Evolutionary conservation across 176 grass and related monocot genomes (phyloP).

Genomic region (Guadua angustifolia): DNA sequence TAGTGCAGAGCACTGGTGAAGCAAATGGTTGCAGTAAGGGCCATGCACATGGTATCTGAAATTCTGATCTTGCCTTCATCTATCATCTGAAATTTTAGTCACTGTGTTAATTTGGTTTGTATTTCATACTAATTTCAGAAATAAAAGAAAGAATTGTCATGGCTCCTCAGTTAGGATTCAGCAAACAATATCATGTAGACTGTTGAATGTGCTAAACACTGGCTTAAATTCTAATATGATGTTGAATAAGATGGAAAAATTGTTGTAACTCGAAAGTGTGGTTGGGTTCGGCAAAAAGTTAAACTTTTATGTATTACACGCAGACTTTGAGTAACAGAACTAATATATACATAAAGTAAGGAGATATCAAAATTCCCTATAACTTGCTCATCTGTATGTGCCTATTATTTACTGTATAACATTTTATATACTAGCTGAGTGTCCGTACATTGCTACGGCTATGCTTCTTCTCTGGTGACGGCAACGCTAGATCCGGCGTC

Average conservation of each 20-base stretch:
- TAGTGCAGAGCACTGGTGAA: conserved; percentile 22
- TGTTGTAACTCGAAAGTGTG: background rate
- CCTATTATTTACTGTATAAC: background rate
- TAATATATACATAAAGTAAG: background rate
- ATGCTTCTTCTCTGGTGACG: too few species aligned
- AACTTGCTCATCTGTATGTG: background rate
- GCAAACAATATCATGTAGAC: background rate
- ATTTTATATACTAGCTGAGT: too few species aligned
- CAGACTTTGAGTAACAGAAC: background rate
- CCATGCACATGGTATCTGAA: background rate
- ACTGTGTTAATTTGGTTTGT: background rate
- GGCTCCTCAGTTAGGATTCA: background rate
- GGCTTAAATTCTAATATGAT: background rate
- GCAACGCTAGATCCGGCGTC: too few species aligned
- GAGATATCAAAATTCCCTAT: background rate
- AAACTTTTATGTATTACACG: background rate
- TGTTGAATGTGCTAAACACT: background rate
- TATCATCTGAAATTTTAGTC: background rate
- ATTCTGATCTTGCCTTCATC: background rate
- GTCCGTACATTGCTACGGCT: too few species aligned
- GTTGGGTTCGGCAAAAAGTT: background rate
- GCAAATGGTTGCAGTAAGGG: conserved; percentile 10
- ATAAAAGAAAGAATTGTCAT: background rate
- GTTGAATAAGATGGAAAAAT: background rate
- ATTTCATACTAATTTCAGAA: background rate